Percentiles rank a stretch among this genome's conserved stretches.
These are phyloP conservation scores for Clitopilus hobsonii DNA, from an alignment of 768 basidiomycete species.

Conservation along the genomic window DNA sequence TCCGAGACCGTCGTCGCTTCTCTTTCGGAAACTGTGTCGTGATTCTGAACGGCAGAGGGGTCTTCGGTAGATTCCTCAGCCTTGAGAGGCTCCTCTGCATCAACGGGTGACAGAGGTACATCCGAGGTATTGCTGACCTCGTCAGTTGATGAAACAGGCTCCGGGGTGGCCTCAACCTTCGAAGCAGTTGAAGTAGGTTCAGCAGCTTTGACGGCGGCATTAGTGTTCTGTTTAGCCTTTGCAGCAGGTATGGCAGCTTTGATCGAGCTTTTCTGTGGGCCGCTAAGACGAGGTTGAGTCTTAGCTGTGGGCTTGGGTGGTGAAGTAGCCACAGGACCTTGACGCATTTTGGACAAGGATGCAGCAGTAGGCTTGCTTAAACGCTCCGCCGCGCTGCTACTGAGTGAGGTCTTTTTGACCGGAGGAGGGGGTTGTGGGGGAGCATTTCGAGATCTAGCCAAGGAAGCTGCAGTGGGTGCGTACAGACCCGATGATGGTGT, in stretches of 20 bases:
- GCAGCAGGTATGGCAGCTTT: conserved; percentile 22
- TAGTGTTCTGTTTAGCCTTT: conserved; percentile 16
- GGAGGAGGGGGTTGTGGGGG: conserved; percentile 41
- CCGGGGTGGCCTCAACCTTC: neutral
- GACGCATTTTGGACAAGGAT: conserved; percentile 58
- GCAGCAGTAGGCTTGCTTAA: conserved; percentile 83
- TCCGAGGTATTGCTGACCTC: neutral
- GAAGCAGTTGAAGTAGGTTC: no score
- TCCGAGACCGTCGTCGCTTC: neutral
- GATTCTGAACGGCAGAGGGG: neutral
- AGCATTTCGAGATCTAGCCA: conserved; percentile 62
- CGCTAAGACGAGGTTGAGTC: neutral
- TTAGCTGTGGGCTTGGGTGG: conserved; percentile 16
- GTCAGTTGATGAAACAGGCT: neutral
- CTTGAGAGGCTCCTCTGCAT: neutral
- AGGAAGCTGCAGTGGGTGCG: conserved; percentile 80
- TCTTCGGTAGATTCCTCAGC: neutral
- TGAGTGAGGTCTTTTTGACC: conserved; percentile 49
- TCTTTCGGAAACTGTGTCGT: neutral
- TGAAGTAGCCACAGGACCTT: conserved; percentile 26
- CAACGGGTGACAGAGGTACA: neutral
- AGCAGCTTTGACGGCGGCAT: conserved; percentile 8
- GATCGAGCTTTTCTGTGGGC: conserved; percentile 16
- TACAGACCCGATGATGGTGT: conserved; percentile 66
- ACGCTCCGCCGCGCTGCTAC: conserved; percentile 54